These are phyloP conservation scores for Penicillium sp. DNA, from an alignment of 2,329 filamentous ascomycete genomes.

Conservation along the genomic window DNA sequence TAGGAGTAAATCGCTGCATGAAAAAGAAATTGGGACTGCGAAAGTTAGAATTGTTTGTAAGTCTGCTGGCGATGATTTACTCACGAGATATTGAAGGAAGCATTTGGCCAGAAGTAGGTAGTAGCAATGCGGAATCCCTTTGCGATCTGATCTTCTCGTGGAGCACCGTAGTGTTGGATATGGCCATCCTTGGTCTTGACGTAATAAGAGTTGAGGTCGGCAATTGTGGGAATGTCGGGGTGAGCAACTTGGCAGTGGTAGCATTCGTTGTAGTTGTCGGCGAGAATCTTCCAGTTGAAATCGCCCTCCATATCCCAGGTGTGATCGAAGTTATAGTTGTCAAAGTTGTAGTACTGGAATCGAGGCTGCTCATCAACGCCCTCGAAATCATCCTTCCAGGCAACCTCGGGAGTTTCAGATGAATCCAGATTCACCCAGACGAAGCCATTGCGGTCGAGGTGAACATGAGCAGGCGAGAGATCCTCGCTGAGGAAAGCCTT, in stretches of 20 bases:
- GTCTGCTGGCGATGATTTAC: not conserved
- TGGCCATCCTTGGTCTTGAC: conserved; percentile 55
- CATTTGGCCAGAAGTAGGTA: conserved; percentile 42
- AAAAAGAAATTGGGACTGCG: conserved; percentile 63
- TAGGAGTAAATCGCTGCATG: conserved; percentile 67
- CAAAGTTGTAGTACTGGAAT: conserved; percentile 55
- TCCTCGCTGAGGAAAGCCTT: conserved; percentile 55
- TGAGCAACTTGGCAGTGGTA: conserved; percentile 34
- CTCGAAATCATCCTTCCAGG: conserved; percentile 60
- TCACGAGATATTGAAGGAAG: conserved; percentile 42
- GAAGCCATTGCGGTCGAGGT: conserved; percentile 60
- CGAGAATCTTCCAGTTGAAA: conserved; percentile 66
- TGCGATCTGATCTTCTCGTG: conserved; percentile 24
- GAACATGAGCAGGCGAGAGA: conserved; percentile 59
- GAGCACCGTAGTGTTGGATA: conserved; percentile 54
- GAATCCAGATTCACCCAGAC: conserved; percentile 64
- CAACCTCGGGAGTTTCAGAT: conserved; percentile 50
- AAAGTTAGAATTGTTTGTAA: conserved; percentile 1
- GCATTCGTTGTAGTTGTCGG: conserved; percentile 66
- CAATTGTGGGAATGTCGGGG: conserved; percentile 43
- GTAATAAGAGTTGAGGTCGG: conserved; percentile 60
- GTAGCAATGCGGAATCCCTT: conserved; percentile 30
- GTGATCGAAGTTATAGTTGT: conserved; percentile 63
- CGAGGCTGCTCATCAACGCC: conserved; percentile 54
- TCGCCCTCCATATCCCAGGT: conserved; percentile 62